Base-by-base conservation (phyloP, 805 yeast genomes). In the Ogataea salicorniae region DNA sequence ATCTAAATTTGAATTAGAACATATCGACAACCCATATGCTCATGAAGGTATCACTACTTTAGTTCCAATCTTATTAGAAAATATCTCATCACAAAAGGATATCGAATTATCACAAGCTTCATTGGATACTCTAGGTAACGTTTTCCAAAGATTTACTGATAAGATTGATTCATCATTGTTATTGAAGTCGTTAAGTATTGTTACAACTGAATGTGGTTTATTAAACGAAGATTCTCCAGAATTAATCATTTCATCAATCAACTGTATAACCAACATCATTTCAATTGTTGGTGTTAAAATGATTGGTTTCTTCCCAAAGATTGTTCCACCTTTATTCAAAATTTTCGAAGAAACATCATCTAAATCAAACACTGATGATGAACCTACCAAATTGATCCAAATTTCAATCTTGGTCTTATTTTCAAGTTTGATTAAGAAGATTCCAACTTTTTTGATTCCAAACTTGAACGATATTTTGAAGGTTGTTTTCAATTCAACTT, bases 391-490 rank as follows among this genome's bases (percentile, higher is more conserved):
- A 41, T 63, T 80, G 48, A 62, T 89, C 34, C 94, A 89, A 62
- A 72, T 87, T 15, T 79, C 97, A 0, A 75, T 84, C 15, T 67
- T 88, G 49, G 77, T 88, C 34, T 71, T 92, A 40, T 73, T 87
- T 47, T 81, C 96, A 6, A 78, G 90, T 39, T 73, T 88, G 59
- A 70, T 91, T 43, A 87, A 84, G 66, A 81, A 87, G 56, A 82
- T 94, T 54, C 97, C 99, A 34, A 83, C 87, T 11, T 92, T 92
- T 62, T 76, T 92, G 67, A 71, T 80, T 38, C 80, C 92, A 4
- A 82, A 81, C 55, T 70, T 89, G 58, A 76, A 74, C 45, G 81
- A 81, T 34, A 77, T 89, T 39, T 68, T 91, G 43, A 68, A 71
- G 41, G 72, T 83, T 5, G 69, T 86, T 29, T 76, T 86, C 52